Conservation (phyloP, 108 stramenopile genomes). For the Asterionellopsis glacialis region DNA sequence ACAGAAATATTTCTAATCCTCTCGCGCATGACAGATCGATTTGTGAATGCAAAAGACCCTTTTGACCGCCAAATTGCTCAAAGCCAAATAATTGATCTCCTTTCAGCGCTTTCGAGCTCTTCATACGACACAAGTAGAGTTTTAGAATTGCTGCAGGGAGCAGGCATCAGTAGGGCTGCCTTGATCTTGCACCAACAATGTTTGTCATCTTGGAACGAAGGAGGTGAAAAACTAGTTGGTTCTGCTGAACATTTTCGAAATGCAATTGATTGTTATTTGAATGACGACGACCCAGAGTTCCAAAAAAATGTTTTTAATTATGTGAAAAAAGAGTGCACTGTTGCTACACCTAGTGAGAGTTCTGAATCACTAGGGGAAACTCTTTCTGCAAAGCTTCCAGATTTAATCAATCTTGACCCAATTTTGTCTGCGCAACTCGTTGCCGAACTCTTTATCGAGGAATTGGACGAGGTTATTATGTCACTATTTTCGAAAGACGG, state of each 20-base stretch:
- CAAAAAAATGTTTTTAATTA: slow-evolving; percentile 64
- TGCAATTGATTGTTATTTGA: slow-evolving; percentile 75
- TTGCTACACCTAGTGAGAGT: slow-evolving; percentile 19
- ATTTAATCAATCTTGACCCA: slow-evolving; percentile 56
- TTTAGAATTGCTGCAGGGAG: slow-evolving; percentile 46
- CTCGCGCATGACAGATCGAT: slow-evolving; percentile 42
- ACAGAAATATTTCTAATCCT: slow-evolving; percentile 52
- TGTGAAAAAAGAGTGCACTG: slow-evolving; percentile 65
- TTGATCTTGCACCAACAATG: slow-evolving; percentile 68
- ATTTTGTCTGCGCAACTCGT: slow-evolving; percentile 52
- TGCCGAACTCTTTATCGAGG: slow-evolving; percentile 74
- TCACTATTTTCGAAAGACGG: slow-evolving; percentile 24
- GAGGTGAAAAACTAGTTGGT: slow-evolving; percentile 18
- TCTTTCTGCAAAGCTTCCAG: slow-evolving; percentile 30
- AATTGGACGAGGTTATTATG: slow-evolving; percentile 54
- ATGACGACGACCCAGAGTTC: slow-evolving; percentile 56
- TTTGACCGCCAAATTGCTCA: slow-evolving; percentile 27
- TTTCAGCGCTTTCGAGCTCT: slow-evolving; percentile 52
- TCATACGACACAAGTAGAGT: slow-evolving; percentile 63
- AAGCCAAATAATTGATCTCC: slow-evolving; percentile 44
- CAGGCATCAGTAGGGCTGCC: slow-evolving; percentile 58
- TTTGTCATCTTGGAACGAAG: slow-evolving; percentile 30
- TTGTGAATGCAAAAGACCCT: slow-evolving; percentile 25
- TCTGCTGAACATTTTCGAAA: slow-evolving; percentile 52
- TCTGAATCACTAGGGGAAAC: slow-evolving; percentile 8